phyloP scores from a whole-genome alignment of 371 early-diverging fungal genomes.

The Actinomucor elegans region DNA sequence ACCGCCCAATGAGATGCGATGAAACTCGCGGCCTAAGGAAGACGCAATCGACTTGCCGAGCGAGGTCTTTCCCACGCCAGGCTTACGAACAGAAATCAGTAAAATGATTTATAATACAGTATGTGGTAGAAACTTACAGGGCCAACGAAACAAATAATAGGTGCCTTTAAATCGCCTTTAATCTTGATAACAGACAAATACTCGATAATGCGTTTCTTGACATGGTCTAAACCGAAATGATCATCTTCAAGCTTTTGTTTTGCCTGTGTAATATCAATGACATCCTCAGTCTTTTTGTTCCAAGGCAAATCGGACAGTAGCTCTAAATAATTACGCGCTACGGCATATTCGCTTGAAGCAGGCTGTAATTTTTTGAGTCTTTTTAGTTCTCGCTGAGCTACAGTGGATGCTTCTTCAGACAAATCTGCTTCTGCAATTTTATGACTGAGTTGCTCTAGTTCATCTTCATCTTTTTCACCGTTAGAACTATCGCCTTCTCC shows the following conservation, averaged over 20 bases:
- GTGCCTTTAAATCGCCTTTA: slow-evolving; percentile 76
- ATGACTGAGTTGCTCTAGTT: slow-evolving; percentile 57
- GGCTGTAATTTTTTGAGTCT: slow-evolving; percentile 76
- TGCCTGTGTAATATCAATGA: slow-evolving; percentile 68
- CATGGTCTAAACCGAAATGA: slow-evolving; percentile 82
- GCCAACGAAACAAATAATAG: slow-evolving; percentile 85
- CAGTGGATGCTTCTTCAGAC: slow-evolving; percentile 65
- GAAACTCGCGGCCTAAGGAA: slow-evolving; percentile 80
- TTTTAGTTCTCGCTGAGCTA: slow-evolving; percentile 70
- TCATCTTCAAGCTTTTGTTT: slow-evolving; percentile 72
- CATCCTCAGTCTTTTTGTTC: slow-evolving; percentile 59
- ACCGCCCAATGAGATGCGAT: slow-evolving; percentile 85
- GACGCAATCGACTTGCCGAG: slow-evolving; percentile 79
- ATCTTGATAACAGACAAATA: slow-evolving; percentile 81
- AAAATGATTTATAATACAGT: background rate
- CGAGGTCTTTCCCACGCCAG: slow-evolving; percentile 87
- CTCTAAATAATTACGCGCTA: slow-evolving; percentile 78
- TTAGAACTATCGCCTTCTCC: slow-evolving; percentile 50
- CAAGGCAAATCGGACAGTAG: slow-evolving; percentile 81
- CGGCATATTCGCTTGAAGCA: slow-evolving; percentile 77
- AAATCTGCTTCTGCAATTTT: slow-evolving; percentile 64
- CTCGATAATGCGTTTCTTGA: slow-evolving; percentile 83
- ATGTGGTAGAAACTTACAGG: slow-evolving; percentile 34
- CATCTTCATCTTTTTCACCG: slow-evolving; percentile 55
- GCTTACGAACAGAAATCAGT: slow-evolving; percentile 25